Base-by-base conservation (phyloP, 78 protist genomes). In the Emiliania huxleyi region DNA sequence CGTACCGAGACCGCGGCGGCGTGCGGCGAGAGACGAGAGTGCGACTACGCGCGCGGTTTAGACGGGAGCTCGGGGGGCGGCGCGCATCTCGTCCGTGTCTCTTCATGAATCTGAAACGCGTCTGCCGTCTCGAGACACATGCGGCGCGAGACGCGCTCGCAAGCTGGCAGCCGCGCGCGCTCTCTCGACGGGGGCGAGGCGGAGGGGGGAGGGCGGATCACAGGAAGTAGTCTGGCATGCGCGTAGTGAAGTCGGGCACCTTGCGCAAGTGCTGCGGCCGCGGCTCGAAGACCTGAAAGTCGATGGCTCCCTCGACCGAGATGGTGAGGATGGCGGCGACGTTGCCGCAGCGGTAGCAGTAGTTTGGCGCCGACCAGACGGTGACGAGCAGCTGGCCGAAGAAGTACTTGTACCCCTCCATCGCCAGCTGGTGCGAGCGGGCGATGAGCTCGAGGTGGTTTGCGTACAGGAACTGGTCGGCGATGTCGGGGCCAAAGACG, bases 331-430 rank as follows among this genome's bases (percentile, higher is more conserved):
- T 71, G 33, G 81, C 81, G 1, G 99, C 99, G 0, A 98, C 98
- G 89, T 99, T 99, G 46, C 99, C 99, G 84, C 99, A 99, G 56
- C 95, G 88, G 77, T 96, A 96, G 87, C 97, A 96, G 91, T 96
- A 96, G 79, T 96, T 96, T 49, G 97, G 97, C 12, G 97, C 97
- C 23, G 92, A 69, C 95, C 94, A 96, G 49, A 96, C 96, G 0
- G 95, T 93, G 4, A 90, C 55, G 25, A 73, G 88, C 33, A 75
- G 22, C 38, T 29, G 42, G 45, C 29, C 38, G 77, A 92, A 90
- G 6, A 42, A 19, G 35, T 56, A 93, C 49, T 92, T 83, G 88
- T 91, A 95, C 35, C 98, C 98, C 44, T 95, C 95, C 93, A 79
- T 79, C 69, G 91, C 92, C 40, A 97, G 90, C 93, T 95, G 97